These are phyloP conservation scores for Clarireedia sp. DNA, from an alignment of 2,329 filamentous ascomycete genomes.

Conservation along the genomic window DNA sequence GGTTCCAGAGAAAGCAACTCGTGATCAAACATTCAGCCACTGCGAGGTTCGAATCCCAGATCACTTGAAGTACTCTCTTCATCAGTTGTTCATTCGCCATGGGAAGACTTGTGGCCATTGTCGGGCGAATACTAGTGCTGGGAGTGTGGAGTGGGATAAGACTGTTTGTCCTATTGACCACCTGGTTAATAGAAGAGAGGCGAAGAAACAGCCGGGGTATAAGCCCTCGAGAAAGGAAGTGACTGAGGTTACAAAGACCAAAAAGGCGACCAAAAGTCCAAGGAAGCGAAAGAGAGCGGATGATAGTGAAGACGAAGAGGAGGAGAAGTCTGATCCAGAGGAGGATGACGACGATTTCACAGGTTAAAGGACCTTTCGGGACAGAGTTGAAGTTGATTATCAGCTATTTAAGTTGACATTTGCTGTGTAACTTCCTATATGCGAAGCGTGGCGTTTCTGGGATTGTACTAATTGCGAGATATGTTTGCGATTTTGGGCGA, in stretches of 20 bases:
- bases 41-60: conserved; percentile 45
- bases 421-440: neutral
- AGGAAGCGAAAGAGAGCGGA: conserved; percentile 1
- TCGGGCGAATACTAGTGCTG: conserved; percentile 43
- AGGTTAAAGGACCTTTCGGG: no score
- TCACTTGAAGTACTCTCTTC: conserved; percentile 46
- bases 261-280: neutral
- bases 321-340: neutral
- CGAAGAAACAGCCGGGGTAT: conserved; percentile 34
- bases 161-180: conserved; percentile 55
- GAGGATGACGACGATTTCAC: neutral
- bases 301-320: conserved; percentile 3
- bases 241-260: neutral
- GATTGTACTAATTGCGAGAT: neutral
- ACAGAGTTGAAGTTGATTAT: no score
- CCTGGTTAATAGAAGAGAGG: conserved; percentile 48
- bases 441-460: neutral
- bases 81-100: conserved; percentile 47
- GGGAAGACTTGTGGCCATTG: conserved; percentile 43
- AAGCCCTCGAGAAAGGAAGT: conserved; percentile 1
- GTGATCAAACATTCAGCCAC: conserved; percentile 43
- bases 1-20: conserved; percentile 43
- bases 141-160: conserved; percentile 54
- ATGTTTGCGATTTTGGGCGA: neutral
- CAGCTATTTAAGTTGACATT: no score